Base-by-base conservation (phyloP, 352 stramenopile species). In the Discostella stelligera region DNA sequence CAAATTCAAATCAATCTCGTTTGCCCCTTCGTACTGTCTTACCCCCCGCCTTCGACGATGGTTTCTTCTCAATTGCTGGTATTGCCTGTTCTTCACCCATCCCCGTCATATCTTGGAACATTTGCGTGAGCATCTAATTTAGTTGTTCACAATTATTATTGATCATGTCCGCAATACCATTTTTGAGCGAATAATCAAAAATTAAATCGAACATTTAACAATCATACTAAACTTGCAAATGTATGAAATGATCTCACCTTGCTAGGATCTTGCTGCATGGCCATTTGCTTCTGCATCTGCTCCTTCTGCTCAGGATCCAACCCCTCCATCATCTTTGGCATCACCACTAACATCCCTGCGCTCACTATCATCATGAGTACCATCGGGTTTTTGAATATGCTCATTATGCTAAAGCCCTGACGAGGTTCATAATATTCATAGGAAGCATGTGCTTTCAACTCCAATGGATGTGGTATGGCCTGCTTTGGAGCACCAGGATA, bases 301-400 rank as follows among this genome's bases (percentile, higher is more conserved):
- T 85, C 83, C 67, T 87, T 85, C 80, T 93, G 87, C 70, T 94
- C 90, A 0, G 86, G 86, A 74, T 93, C 88, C 37, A 94, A 56
- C 59, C 75, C 80, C 61, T 90, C 89, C 89, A 94, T 93, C 78
- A 94, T 89, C 64, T 93, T 93, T 2, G 90, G 89, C 84, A 93
- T 90, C 27, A 91, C 54, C 20, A 89, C 77, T 87, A 94, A 91
- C 58, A 92, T 70, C 20, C 74, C 86, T n/a, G 82, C 86, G 37
- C 66, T 85, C 30, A 92, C 71, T 1, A 91, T 46, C 89, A 94
- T 94, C 79, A 94, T 92, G 10, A 94, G 60, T 9, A 92, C 48
- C 90, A 94, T 94, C 13, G 90, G 90, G 85, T 92, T 94, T 77
- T 91, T 90, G 9, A 92, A 78, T 53, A 92, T 77, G 23, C 49